phyloP scores from a whole-genome alignment of 1,284 basidiomycete genomes.

The Rhodotorula sp. region DNA sequence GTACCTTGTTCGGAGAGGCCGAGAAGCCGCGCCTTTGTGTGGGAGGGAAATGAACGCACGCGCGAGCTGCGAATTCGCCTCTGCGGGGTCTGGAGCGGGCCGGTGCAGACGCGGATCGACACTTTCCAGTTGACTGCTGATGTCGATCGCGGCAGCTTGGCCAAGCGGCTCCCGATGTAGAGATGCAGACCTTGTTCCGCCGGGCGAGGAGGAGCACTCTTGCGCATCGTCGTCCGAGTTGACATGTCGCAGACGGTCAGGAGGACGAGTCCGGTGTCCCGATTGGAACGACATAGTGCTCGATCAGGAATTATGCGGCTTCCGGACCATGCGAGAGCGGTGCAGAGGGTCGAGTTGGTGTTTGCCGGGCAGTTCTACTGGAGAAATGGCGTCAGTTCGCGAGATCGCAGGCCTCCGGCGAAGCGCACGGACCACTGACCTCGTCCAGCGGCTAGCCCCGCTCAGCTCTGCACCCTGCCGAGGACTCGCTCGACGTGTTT shows the following conservation, averaged over 20 bases:
- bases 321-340: neutral
- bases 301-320: neutral
- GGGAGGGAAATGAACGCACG: neutral
- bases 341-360: neutral
- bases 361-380: neutral
- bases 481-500: neutral
- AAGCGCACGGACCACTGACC: neutral
- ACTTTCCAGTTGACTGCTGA: neutral
- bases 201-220: neutral
- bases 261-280: neutral
- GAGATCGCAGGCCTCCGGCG: neutral
- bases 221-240: neutral
- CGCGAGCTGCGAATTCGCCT: no score
- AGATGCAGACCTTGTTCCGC: neutral
- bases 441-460: neutral
- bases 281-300: neutral
- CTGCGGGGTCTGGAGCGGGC: neutral
- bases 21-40: neutral
- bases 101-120: neutral
- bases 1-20: neutral
- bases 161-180: constrained; percentile 1
- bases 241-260: neutral
- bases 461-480: neutral
- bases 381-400: neutral
- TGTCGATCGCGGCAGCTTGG: neutral